These are phyloP conservation scores for Sporobolomyces phaffii DNA, from an alignment of 768 basidiomycete genomes.

Conservation along the genomic window DNA sequence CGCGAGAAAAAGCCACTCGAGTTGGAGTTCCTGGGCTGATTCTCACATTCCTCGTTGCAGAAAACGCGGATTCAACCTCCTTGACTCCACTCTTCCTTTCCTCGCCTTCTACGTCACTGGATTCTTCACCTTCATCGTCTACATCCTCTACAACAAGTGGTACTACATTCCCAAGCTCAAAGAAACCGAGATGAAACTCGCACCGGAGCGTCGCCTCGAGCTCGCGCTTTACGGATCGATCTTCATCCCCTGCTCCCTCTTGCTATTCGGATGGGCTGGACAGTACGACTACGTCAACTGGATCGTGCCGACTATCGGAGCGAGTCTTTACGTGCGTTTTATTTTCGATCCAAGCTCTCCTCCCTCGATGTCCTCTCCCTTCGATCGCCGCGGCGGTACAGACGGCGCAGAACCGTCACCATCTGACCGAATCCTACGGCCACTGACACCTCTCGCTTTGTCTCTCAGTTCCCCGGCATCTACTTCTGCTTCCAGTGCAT, in stretches of 20 bases:
- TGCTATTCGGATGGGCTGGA: conserved; percentile 24
- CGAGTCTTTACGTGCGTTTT: conserved; percentile 19
- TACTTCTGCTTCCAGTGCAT: conserved; percentile 31
- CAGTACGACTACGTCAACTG: conserved; percentile 17
- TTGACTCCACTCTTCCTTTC: conserved; percentile 40
- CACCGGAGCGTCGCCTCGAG: conserved; percentile 30
- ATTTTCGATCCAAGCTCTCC: too few species aligned
- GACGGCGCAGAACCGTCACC: too few species aligned
- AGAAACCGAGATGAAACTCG: conserved; percentile 2
- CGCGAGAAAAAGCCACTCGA: too few species aligned
- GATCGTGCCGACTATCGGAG: conserved; percentile 36
- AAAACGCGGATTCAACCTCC: conserved; percentile 41
- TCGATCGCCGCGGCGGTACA: too few species aligned
- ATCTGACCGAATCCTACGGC: too few species aligned
- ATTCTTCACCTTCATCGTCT: conserved; percentile 23
- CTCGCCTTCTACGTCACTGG: conserved; percentile 42
- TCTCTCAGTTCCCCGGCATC: conserved; percentile 30
- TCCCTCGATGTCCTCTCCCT: too few species aligned
- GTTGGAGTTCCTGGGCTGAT: background rate
- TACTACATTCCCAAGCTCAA: conserved; percentile 19
- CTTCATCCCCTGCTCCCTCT: conserved; percentile 20
- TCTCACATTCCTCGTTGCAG: background rate
- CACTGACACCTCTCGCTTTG: too few species aligned
- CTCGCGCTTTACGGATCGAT: conserved; percentile 27
- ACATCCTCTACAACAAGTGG: conserved; percentile 33